phyloP scores from a whole-genome alignment of 2,329 filamentous ascomycete species.

The Beauveria brongniartii region DNA sequence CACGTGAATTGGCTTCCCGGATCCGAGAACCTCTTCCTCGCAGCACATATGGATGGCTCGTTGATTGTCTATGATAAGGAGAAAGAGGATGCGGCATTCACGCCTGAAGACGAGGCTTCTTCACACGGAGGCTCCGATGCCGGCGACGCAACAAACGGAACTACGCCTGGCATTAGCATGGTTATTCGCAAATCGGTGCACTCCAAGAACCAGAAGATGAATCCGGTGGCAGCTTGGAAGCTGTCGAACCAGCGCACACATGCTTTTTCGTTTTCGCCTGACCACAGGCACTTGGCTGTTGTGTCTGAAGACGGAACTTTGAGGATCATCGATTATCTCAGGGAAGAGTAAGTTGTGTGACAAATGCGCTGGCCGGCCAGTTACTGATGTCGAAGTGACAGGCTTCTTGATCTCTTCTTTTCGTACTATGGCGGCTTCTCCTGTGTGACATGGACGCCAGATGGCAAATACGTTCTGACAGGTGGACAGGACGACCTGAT shows the following conservation, averaged over 20 bases:
- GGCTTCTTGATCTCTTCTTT: slow-evolving; percentile 76
- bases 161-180: slow-evolving; percentile 39
- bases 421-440: slow-evolving; percentile 91
- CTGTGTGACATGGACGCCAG: slow-evolving; percentile 95
- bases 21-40: slow-evolving; percentile 87
- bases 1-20: slow-evolving; percentile 91
- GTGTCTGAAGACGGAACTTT: slow-evolving; percentile 88
- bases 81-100: slow-evolving; percentile 78
- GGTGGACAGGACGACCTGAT: slow-evolving; percentile 94
- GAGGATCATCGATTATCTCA: slow-evolving; percentile 83
- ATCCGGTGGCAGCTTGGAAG: slow-evolving; percentile 90
- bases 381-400: slow-evolving; percentile 24
- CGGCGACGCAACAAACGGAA: slow-evolving; percentile 29
- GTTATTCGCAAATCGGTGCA: slow-evolving; percentile 85
- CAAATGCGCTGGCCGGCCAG: too few species aligned
- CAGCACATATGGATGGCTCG: slow-evolving; percentile 84
- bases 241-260: slow-evolving; percentile 86
- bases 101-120: slow-evolving; percentile 53
- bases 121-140: slow-evolving; percentile 49
- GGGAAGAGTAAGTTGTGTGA: slow-evolving; percentile 61
- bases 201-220: slow-evolving; percentile 86
- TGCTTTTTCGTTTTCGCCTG: slow-evolving; percentile 85
- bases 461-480: slow-evolving; percentile 90
- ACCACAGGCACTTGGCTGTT: slow-evolving; percentile 77
- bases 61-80: slow-evolving; percentile 96